Evolutionary conservation across 805 yeast species (phyloP).

Genomic region (Grigorovia transvaalensis): DNA sequence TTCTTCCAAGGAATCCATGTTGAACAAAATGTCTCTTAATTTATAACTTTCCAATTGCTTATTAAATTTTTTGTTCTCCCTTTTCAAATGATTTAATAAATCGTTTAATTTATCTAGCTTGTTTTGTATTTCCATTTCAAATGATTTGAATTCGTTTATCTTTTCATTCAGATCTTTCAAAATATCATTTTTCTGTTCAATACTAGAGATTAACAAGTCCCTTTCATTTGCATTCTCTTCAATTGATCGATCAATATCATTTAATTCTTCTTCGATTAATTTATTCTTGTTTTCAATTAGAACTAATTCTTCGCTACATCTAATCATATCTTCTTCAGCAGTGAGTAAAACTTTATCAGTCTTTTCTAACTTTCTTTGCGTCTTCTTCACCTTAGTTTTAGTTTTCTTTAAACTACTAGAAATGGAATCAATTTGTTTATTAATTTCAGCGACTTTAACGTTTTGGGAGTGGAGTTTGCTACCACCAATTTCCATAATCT

Average conservation of each 20-base stretch:
- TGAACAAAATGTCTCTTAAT: conserved; percentile 42
- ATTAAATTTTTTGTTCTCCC: conserved; percentile 31
- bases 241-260: conserved; percentile 20
- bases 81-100: conserved; percentile 30
- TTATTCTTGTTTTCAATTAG: conserved; percentile 21
- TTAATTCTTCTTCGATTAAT: conserved; percentile 29
- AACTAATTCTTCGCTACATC: conserved; percentile 30
- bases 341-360: conserved; percentile 37
- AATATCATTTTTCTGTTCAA: conserved; percentile 32
- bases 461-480: conserved; percentile 68
- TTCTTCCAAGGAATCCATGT: conserved; percentile 11
- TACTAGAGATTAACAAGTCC: conserved; percentile 32
- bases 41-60: conserved; percentile 36
- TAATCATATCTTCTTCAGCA: conserved; percentile 37
- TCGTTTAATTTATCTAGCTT: conserved; percentile 48
- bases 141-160: conserved; percentile 48
- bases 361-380: conserved; percentile 54
- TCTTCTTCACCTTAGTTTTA: conserved; percentile 45
- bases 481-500: conserved; percentile 89
- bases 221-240: conserved; percentile 34
- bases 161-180: conserved; percentile 33
- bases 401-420: conserved; percentile 48
- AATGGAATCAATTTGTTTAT: conserved; percentile 53
- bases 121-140: conserved; percentile 56
- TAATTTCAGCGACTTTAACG: conserved; percentile 68